Percentiles rank a stretch among this genome's conserved stretches.
Evolutionary conservation across 352 stramenopile species (phyloP).

Genomic region (Phytophthora pluvialis): DNA sequence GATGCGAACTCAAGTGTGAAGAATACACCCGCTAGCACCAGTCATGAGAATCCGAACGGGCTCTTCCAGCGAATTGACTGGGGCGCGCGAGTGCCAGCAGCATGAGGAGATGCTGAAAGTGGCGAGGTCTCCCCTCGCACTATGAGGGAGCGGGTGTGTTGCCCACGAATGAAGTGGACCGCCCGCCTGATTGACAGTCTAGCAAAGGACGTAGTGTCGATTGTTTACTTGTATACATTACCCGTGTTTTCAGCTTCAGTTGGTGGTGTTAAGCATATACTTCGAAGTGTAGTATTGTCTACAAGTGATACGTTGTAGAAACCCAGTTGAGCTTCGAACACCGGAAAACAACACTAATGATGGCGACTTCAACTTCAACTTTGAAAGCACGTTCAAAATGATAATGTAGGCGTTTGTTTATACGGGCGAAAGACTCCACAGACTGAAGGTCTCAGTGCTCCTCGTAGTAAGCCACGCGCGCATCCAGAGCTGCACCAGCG

Average conservation of each 20-base stretch:
- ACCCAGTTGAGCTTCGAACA: not conserved
- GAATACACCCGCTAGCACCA: constrained; percentile 14
- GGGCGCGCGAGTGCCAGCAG: constrained; percentile 21
- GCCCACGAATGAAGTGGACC: constrained; percentile 36
- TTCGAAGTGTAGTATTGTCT: too few species aligned
- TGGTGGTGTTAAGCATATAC: too few species aligned
- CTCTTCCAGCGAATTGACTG: constrained; percentile 27
- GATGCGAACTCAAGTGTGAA: constrained; percentile 11
- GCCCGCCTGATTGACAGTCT: constrained; percentile 21
- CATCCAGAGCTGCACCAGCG: constrained; percentile 36
- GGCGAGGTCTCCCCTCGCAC: constrained; percentile 18
- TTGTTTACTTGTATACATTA: constrained; percentile 39
- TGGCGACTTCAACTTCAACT: constrained; percentile 16
- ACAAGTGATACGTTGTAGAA: too few species aligned
- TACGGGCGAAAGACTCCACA: not conserved
- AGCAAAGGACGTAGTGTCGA: constrained; percentile 16
- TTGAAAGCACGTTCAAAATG: constrained; percentile 5
- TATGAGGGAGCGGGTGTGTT: constrained; percentile 23
- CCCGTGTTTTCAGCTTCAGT: not conserved
- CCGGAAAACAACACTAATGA: not conserved
- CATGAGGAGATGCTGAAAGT: constrained; percentile 36
- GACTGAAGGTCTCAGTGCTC: constrained; percentile 13
- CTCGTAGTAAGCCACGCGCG: constrained; percentile 32
- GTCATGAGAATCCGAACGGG: constrained; percentile 12
- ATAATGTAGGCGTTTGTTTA: constrained; percentile 2